A percentile compares a stretch with the other conserved stretches of the same genome.
phyloP scores from a whole-genome alignment of 1,284 basidiomycete species.

The Naganishia sp. region DNA sequence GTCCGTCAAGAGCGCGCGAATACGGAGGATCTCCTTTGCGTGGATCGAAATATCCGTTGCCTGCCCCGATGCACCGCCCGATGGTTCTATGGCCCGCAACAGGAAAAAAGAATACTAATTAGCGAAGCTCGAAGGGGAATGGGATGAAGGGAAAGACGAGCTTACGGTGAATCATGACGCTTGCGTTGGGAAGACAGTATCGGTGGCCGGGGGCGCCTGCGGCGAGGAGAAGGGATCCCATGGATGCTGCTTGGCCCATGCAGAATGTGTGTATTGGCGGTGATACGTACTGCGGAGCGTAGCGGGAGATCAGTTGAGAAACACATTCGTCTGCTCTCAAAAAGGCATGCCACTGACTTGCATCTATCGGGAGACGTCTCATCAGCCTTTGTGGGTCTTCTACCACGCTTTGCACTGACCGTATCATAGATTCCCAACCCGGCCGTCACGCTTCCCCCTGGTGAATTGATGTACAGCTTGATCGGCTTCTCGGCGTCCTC shows the following conservation, averaged over 20 bases:
- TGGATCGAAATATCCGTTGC: slow-evolving; percentile 92
- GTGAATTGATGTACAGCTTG: slow-evolving; percentile 90
- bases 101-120: too few relatives aligned
- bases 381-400: slow-evolving; percentile 58
- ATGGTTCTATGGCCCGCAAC: slow-evolving; percentile 68
- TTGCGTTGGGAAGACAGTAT: slow-evolving; percentile 84
- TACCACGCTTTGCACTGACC: slow-evolving; percentile 55
- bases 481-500: slow-evolving; percentile 89
- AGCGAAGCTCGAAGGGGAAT: neutral
- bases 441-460: slow-evolving; percentile 88
- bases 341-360: slow-evolving; percentile 20
- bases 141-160: slow-evolving; percentile 33
- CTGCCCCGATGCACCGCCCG: slow-evolving; percentile 87
- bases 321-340: neutral
- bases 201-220: slow-evolving; percentile 83
- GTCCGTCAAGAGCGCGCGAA: slow-evolving; percentile 73
- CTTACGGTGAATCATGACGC: slow-evolving; percentile 95
- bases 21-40: slow-evolving; percentile 86
- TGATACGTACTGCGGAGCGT: slow-evolving; percentile 70
- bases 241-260: slow-evolving; percentile 86
- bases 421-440: slow-evolving; percentile 94
- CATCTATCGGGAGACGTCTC: slow-evolving; percentile 28
- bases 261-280: slow-evolving; percentile 93
- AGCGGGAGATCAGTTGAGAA: neutral
- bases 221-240: slow-evolving; percentile 85